Conservation (phyloP, 805 yeast species). For the Starmerella stellata region DNA sequence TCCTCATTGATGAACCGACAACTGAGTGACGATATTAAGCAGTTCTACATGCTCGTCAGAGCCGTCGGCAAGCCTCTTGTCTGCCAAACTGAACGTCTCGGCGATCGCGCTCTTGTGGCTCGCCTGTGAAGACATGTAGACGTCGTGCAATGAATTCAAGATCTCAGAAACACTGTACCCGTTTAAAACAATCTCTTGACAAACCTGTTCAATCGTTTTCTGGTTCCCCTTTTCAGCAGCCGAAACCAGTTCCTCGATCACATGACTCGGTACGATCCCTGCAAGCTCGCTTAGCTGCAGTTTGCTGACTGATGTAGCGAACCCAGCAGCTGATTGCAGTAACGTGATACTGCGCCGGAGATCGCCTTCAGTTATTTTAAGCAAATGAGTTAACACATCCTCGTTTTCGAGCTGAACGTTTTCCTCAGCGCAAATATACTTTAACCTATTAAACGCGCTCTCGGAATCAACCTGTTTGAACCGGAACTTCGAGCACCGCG, state of each 20-base stretch:
- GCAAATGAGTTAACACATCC: constrained; percentile 43
- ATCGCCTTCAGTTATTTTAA: constrained; percentile 72
- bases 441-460: constrained; percentile 52
- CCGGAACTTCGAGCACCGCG: constrained; percentile 89
- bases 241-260: constrained; percentile 29
- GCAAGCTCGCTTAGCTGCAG: constrained; percentile 48
- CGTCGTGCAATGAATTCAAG: constrained; percentile 52
- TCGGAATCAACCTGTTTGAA: constrained; percentile 58
- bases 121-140: constrained; percentile 34
- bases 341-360: constrained; percentile 81
- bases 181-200: constrained; percentile 36
- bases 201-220: constrained; percentile 21
- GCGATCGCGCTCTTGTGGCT: constrained; percentile 59
- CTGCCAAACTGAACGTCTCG: constrained; percentile 50
- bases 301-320: constrained; percentile 27
- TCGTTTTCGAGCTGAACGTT: constrained; percentile 25
- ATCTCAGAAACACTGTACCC: constrained; percentile 73
- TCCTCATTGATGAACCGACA: too few species aligned
- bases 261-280: constrained; percentile 45
- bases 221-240: constrained; percentile 22
- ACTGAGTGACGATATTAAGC: constrained; percentile 41
- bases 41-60: constrained; percentile 76
- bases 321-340: constrained; percentile 49
- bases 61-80: constrained; percentile 60
- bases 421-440: constrained; percentile 39